Percentiles rank a stretch among this genome's conserved stretches.
These are phyloP conservation scores for Apiotrichum veenhuisii DNA, from an alignment of 1,284 basidiomycete species.

Conservation along the genomic window DNA sequence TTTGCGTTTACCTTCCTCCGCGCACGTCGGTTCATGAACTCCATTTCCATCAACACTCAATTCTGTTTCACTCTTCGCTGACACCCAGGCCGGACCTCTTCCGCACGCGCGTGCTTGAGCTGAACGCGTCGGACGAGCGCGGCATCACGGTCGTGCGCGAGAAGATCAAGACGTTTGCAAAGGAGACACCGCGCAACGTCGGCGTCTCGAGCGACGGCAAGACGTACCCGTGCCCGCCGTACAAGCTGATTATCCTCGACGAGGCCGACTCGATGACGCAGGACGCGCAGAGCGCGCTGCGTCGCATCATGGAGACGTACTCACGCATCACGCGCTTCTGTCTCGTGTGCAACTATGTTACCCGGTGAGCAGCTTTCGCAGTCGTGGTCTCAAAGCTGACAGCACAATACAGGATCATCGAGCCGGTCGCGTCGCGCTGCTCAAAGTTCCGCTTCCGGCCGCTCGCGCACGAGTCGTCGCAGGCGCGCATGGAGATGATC, in stretches of 20 bases:
- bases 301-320: conserved; percentile 98
- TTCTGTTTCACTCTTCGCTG: background rate
- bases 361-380: conserved; percentile 66
- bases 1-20: no score
- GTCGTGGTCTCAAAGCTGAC: conserved; percentile 21
- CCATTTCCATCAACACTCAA: background rate
- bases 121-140: conserved; percentile 99
- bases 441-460: conserved; percentile 98
- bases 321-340: conserved; percentile 96
- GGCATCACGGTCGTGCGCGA: conserved; percentile 95
- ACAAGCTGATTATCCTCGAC: conserved; percentile 98
- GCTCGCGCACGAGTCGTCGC: conserved; percentile 73
- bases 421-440: conserved; percentile 96
- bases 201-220: conserved; percentile 70
- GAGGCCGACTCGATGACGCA: conserved; percentile 99
- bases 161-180: conserved; percentile 98
- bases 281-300: conserved; percentile 91
- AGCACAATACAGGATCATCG: conserved; percentile 83
- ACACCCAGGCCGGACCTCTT: conserved; percentile 84
- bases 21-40: conserved; percentile 29
- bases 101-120: conserved; percentile 84
- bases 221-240: conserved; percentile 91
- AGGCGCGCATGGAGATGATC: conserved; percentile 73
- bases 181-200: conserved; percentile 78
- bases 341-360: conserved; percentile 98